A percentile compares a stretch with the other conserved stretches of the same genome.
phyloP scores from a whole-genome alignment of 176 grass and related monocot species.

The Cocos nucifera region DNA sequence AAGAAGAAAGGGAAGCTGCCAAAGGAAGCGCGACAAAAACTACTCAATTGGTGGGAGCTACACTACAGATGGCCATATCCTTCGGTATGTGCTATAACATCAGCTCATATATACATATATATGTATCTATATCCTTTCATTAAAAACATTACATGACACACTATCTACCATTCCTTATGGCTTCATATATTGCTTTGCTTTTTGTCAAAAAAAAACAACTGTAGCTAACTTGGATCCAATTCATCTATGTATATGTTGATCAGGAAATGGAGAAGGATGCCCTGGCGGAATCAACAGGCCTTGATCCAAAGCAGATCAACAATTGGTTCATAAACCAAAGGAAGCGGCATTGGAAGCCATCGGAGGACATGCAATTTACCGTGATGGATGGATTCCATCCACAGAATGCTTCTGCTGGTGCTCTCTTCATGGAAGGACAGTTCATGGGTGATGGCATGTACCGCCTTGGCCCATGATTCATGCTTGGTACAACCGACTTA shows the following conservation, averaged over 20 bases:
- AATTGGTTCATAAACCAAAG: slow-evolving; percentile 99
- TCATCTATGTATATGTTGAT: neutral
- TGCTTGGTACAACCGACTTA: neutral
- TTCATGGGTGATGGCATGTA: slow-evolving; percentile 38
- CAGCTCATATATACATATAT: too few species aligned
- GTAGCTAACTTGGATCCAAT: too few species aligned
- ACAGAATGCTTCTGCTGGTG: slow-evolving; percentile 9
- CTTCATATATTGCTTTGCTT: too few species aligned
- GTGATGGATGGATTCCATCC: slow-evolving; percentile 50
- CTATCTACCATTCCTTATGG: too few species aligned
- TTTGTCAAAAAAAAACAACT: too few species aligned
- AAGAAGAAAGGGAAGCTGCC: slow-evolving; percentile 90
- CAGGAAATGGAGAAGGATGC: slow-evolving; percentile 83
- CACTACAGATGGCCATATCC: slow-evolving; percentile 98
- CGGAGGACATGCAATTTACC: slow-evolving; percentile 50
- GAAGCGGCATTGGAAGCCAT: slow-evolving; percentile 90
- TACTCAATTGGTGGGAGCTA: slow-evolving; percentile 85
- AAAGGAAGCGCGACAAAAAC: slow-evolving; percentile 75
- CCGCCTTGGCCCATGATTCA: slow-evolving; percentile 1
- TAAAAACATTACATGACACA: too few species aligned
- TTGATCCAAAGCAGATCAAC: slow-evolving; percentile 95
- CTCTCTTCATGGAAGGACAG: slow-evolving; percentile 36
- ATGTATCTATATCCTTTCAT: too few species aligned
- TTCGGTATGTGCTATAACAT: slow-evolving; percentile 40
- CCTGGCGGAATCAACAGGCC: slow-evolving; percentile 68